A percentile compares a stretch with the other conserved stretches of the same genome.
Conservation (phyloP, 1,139 yeast species). For the Pichia inconspicua region DNA sequence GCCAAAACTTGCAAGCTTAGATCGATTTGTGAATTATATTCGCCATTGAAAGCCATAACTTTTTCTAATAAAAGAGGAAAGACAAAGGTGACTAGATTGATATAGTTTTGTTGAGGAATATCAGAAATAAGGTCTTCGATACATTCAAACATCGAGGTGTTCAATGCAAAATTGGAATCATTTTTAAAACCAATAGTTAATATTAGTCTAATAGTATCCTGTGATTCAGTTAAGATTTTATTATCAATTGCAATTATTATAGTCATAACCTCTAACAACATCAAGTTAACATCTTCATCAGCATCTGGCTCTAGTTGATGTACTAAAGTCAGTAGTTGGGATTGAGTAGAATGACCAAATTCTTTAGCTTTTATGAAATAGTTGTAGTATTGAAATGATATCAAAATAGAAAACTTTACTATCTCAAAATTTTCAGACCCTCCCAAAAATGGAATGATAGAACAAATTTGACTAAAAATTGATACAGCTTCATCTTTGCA, state of each 20-base stretch:
- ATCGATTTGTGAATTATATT: conserved; percentile 52
- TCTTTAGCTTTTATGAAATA: conserved; percentile 33
- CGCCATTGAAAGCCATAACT: conserved; percentile 30
- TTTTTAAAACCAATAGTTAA: conserved; percentile 64
- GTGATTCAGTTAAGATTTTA: conserved; percentile 30
- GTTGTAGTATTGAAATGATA: conserved; percentile 48
- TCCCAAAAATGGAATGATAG: conserved; percentile 21
- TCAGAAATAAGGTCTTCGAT: conserved; percentile 49
- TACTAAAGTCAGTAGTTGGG: conserved; percentile 32
- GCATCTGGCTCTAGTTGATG: conserved; percentile 50
- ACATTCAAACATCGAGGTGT: conserved; percentile 55
- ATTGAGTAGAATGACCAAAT: conserved; percentile 28
- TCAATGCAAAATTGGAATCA: conserved; percentile 56
- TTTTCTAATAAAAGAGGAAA: conserved; percentile 43
- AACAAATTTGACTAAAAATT: conserved; percentile 32
- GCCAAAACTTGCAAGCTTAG: conserved; percentile 62
- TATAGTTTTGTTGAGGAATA: conserved; percentile 39
- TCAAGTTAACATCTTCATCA: conserved; percentile 74
- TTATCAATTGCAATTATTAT: conserved; percentile 44
- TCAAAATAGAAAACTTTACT: conserved; percentile 40
- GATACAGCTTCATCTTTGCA: conserved; percentile 33
- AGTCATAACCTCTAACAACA: conserved; percentile 64
- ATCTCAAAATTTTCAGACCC: conserved; percentile 21
- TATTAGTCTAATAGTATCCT: conserved; percentile 45
- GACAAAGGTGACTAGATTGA: conserved; percentile 42